Conservation (phyloP, 371 early-diverging fungal genomes). For the Mortierella sp. region DNA sequence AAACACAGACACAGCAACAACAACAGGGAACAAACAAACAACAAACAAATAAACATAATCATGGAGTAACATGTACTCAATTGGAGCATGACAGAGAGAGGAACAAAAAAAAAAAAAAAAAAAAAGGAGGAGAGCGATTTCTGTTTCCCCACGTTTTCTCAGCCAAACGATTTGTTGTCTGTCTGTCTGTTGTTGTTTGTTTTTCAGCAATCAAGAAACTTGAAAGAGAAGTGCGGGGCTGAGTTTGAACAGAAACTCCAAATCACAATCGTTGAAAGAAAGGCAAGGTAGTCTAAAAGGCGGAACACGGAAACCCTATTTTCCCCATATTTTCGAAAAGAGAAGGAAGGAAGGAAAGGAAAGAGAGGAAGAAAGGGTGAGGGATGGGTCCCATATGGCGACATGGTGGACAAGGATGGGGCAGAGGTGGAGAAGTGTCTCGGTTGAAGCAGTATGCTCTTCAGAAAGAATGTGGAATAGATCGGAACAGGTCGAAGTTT, state of each 20-base stretch:
- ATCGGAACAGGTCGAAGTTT: too few relatives aligned
- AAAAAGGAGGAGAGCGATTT: not conserved
- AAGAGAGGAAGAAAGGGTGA: not conserved
- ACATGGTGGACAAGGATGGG: too few relatives aligned
- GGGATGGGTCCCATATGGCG: too few relatives aligned
- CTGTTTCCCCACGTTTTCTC: conserved; percentile 26
- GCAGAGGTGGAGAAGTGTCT: too few relatives aligned
- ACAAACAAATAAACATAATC: too few relatives aligned
- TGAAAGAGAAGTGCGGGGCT: conserved; percentile 43
- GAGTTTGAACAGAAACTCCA: conserved; percentile 33
- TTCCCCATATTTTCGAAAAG: conserved; percentile 17
- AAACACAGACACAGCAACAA: too few relatives aligned
- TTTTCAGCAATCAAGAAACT: not conserved
- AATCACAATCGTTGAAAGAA: not conserved
- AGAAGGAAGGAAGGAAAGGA: not conserved
- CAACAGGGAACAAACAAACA: too few relatives aligned
- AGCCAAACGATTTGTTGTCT: conserved; percentile 26
- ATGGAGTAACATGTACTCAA: not conserved
- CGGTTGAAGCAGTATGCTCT: too few relatives aligned
- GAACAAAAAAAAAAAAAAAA: not conserved
- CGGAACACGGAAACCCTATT: conserved; percentile 24
- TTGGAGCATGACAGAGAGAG: not conserved
- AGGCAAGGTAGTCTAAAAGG: not conserved
- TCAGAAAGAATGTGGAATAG: too few relatives aligned
- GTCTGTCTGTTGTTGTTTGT: not conserved